A percentile compares a stretch with the other conserved stretches of the same genome.
These are phyloP conservation scores for Penicillium sp. DNA, from an alignment of 2,329 filamentous ascomycete species.

Conservation along the genomic window DNA sequence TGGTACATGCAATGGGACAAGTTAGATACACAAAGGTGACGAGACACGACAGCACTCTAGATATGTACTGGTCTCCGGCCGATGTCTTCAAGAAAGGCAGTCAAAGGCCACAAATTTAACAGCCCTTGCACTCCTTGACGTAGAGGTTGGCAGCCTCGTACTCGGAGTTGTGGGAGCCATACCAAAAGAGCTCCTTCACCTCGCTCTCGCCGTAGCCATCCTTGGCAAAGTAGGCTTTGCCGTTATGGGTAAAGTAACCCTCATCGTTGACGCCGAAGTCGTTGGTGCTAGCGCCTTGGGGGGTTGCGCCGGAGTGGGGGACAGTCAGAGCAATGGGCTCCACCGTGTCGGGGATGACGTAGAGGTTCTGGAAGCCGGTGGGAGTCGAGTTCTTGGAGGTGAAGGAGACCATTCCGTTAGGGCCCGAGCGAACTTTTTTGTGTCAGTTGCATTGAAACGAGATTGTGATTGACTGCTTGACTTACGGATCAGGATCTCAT, in stretches of 20 bases:
- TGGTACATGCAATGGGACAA: too few relatives aligned
- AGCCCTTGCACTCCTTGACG: constrained; percentile 29
- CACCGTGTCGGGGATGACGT: constrained; percentile 24
- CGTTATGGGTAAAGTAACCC: constrained; percentile 28
- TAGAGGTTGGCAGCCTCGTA: constrained; percentile 20
- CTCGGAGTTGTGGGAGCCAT: constrained; percentile 23
- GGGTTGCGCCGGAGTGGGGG: constrained; percentile 29
- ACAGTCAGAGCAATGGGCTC: constrained; percentile 22
- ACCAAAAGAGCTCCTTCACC: constrained; percentile 28
- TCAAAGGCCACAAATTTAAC: not conserved
- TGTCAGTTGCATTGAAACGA: not conserved
- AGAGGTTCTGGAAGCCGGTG: constrained; percentile 31
- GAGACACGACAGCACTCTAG: not conserved
- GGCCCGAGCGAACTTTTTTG: constrained; percentile 17
- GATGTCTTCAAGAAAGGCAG: too few relatives aligned
- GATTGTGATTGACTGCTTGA: not conserved
- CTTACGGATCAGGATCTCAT: constrained; percentile 30
- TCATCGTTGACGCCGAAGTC: constrained; percentile 27
- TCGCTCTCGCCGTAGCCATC: constrained; percentile 22
- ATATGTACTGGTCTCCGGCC: too few relatives aligned
- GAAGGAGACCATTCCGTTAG: constrained; percentile 24
- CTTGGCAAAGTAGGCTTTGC: constrained; percentile 26
- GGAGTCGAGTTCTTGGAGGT: constrained; percentile 21
- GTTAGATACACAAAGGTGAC: not conserved
- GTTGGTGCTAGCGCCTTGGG: constrained; percentile 21